Base-by-base conservation (phyloP, 2,329 filamentous ascomycete species). In the Aspergillus glaucus region DNA sequence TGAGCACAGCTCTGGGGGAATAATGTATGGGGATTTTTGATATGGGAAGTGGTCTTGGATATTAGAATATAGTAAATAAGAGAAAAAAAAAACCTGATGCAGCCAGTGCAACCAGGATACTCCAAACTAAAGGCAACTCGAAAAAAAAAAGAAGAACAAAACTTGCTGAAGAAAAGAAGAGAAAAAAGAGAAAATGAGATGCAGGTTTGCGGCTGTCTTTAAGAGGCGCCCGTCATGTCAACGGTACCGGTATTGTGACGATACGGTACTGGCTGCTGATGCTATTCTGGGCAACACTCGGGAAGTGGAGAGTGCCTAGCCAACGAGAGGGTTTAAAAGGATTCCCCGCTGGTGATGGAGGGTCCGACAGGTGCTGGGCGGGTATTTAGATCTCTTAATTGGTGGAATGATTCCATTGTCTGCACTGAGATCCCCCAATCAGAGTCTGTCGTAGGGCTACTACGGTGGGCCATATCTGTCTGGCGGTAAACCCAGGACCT, bases 161-260 rank as follows among this genome's bases (percentile, higher is more conserved):
- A 75, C 82, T 86, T 86, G 84, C 83, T 85, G 77, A 77, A 77
- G 82, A 81, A 74, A 73, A 65, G 64, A 67, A 64, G 61, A 26
- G 34, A 69, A 70, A 71, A 63, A 64, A 61, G 66, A 62, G 58
- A 61, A 64, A 60, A 62, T 62, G 47, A 56, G 44, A 44, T 40
- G 10, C 56, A 52, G 53, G 54, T 51, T 51, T 55, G 57, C 54
- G 45, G 50, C 44, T 40, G 48, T 48, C 40, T 60, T 58, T 58
- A 60, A 56, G 52, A 53, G 47, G 53, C 55, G 48, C 48, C 43
- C 45, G 7, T 15, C 37, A 21, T 40, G 17, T 30, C 19, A 44
- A n/a, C n/a, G 30, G n/a, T 10, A 36, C 10, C 17, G 2, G 22
- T 14, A 34, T 22, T 15, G 44, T 39, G 24, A 22, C 19, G 12